Conservation (phyloP, 768 basidiomycete genomes). For the Phylloporus rhodoxanthus region DNA sequence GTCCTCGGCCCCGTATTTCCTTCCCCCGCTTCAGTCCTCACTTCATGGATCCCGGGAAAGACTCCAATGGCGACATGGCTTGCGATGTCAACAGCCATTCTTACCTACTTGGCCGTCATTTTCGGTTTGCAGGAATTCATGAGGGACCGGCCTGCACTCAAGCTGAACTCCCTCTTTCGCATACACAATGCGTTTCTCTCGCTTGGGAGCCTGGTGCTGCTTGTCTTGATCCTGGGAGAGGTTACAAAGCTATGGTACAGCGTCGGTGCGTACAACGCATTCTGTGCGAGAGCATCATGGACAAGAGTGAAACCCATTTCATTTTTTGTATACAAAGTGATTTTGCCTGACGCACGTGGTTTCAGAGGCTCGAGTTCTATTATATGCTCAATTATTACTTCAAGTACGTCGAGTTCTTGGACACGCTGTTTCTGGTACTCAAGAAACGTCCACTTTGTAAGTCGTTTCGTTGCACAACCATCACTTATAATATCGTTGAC, state of each 20-base stretch:
- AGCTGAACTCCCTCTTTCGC: constrained; percentile 74
- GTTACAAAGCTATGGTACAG: constrained; percentile 68
- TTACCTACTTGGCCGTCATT: constrained; percentile 75
- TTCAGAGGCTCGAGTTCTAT: constrained; percentile 82
- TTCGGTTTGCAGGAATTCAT: constrained; percentile 79
- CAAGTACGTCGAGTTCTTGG: constrained; percentile 91
- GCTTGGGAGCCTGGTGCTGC: constrained; percentile 68
- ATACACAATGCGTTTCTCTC: constrained; percentile 83
- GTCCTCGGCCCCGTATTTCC: neutral
- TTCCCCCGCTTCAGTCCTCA: constrained; percentile 48
- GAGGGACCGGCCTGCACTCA: constrained; percentile 64
- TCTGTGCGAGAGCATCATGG: constrained; percentile 74
- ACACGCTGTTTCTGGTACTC: constrained; percentile 91
- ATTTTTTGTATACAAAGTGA: neutral
- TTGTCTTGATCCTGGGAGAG: constrained; percentile 81
- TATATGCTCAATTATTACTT: constrained; percentile 98
- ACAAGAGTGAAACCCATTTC: constrained; percentile 55
- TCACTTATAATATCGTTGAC: neutral
- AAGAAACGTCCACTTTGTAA: constrained; percentile 95
- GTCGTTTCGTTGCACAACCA: constrained; percentile 22
- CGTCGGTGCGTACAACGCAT: constrained; percentile 64
- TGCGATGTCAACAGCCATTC: constrained; percentile 62
- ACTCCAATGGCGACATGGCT: constrained; percentile 77
- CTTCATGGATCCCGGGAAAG: constrained; percentile 62
- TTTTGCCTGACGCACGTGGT: constrained; percentile 1